These are phyloP conservation scores for Saxophila tyrrhenica DNA, from an alignment of 495 filamentous ascomycete genomes.

Conservation along the genomic window DNA sequence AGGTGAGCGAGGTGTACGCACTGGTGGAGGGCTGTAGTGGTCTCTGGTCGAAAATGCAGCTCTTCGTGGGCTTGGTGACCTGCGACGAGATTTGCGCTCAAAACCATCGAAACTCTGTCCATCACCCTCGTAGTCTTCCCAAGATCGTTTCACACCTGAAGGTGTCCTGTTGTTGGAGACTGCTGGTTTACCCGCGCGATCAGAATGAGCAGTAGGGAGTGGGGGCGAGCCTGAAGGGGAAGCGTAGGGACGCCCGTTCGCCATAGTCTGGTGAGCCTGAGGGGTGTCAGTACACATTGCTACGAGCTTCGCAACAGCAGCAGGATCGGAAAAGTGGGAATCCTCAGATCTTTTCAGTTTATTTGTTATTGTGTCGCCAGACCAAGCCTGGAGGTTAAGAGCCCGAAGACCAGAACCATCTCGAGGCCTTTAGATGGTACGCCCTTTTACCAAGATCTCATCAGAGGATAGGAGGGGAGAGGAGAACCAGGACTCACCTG, in stretches of 20 bases:
- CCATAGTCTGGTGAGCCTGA: neutral
- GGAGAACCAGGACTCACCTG: neutral
- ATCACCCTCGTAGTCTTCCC: neutral
- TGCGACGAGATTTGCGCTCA: neutral
- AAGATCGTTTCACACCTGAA: neutral
- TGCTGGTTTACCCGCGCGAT: too few species aligned
- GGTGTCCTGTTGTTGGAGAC: too few species aligned
- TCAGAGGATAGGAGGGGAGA: constrained; percentile 31
- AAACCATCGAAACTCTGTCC: neutral
- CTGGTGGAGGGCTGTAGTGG: neutral
- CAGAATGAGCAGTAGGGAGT: too few species aligned
- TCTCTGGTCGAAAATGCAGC: neutral
- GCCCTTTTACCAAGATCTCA: constrained; percentile 55
- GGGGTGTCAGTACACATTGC: neutral
- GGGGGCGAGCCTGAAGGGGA: neutral
- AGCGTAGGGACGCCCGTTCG: neutral
- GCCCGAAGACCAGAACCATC: constrained; percentile 30
- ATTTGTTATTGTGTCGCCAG: constrained; percentile 21
- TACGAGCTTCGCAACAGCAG: neutral
- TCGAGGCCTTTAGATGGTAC: constrained; percentile 35
- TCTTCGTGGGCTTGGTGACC: neutral
- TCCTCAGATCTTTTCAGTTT: constrained; percentile 47
- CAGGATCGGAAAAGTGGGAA: neutral
- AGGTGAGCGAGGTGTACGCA: neutral
- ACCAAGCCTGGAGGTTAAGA: constrained; percentile 11